Conservation (phyloP, 805 yeast genomes). For the Lipomyces orientalis region DNA sequence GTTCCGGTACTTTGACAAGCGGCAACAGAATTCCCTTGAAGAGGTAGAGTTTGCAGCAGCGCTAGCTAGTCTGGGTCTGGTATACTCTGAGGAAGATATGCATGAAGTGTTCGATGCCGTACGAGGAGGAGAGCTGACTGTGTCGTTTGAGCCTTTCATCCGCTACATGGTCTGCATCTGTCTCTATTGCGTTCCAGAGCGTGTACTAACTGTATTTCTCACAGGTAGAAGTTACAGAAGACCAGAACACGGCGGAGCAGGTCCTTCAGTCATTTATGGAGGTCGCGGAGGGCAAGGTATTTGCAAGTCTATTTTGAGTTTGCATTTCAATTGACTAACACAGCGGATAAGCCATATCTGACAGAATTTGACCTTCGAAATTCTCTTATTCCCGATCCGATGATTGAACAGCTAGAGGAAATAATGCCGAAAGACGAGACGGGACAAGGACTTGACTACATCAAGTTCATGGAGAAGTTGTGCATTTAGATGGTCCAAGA, state of each 20-base stretch:
- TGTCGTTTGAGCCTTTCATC: slow-evolving; percentile 46
- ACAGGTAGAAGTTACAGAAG: slow-evolving; percentile 47
- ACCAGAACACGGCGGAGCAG: slow-evolving; percentile 48
- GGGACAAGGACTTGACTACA: slow-evolving; percentile 44
- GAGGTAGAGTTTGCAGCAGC: slow-evolving; percentile 54
- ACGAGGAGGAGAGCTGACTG: slow-evolving; percentile 40
- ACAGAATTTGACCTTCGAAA: slow-evolving; percentile 49
- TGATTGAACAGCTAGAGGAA: slow-evolving; percentile 43
- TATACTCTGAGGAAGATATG: slow-evolving; percentile 46
- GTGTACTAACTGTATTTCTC: not conserved
- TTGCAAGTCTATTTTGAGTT: not conserved
- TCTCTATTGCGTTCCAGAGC: not conserved
- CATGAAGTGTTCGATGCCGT: slow-evolving; percentile 48
- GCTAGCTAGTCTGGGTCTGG: slow-evolving; percentile 51
- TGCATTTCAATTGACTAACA: not conserved
- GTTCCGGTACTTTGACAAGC: slow-evolving; percentile 51
- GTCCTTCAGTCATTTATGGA: slow-evolving; percentile 50
- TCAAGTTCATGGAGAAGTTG: slow-evolving; percentile 40
- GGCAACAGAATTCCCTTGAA: slow-evolving; percentile 48
- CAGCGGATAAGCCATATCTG: slow-evolving; percentile 40
- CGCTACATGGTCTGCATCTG: slow-evolving; percentile 42
- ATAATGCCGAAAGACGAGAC: slow-evolving; percentile 42
- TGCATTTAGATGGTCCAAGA: slow-evolving; percentile 19
- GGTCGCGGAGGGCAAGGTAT: slow-evolving; percentile 48
- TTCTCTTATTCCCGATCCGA: slow-evolving; percentile 46